Evolutionary conservation across 257 asterid species (phyloP).

Genomic region (Osmanthus fragrans): DNA sequence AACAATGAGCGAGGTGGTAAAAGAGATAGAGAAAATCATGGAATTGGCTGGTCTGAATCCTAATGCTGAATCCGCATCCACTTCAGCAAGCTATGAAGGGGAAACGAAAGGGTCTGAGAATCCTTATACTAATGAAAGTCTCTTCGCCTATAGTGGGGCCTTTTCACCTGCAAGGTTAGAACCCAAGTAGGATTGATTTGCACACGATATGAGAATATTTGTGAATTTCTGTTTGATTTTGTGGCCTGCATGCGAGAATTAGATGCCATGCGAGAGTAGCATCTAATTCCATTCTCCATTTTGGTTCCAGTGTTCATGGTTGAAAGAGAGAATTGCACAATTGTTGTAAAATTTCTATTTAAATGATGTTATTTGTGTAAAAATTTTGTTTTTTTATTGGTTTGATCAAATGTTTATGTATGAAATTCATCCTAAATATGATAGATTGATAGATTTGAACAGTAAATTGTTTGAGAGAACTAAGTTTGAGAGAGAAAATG

Average conservation of each 20-base stretch:
- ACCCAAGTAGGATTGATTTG: constrained; percentile 42
- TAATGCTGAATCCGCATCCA: constrained; percentile 66
- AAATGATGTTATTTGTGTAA: constrained; percentile 1
- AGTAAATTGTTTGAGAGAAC: not conserved
- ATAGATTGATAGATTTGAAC: not conserved
- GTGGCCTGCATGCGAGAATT: not conserved
- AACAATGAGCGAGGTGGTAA: constrained; percentile 77
- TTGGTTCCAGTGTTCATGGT: constrained; percentile 15
- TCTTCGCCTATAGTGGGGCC: constrained; percentile 55
- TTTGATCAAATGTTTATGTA: not conserved
- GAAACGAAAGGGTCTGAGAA: constrained; percentile 42
- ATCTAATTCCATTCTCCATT: not conserved
- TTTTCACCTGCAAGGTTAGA: constrained; percentile 45
- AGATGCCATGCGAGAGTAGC: not conserved
- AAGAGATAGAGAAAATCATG: constrained; percentile 77
- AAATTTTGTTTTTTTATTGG: not conserved
- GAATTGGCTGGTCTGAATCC: constrained; percentile 78
- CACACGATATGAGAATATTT: not conserved
- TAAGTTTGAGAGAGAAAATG: too few relatives aligned
- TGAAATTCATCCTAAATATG: not conserved
- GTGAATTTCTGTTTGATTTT: constrained; percentile 11
- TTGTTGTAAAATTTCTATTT: constrained; percentile 20
- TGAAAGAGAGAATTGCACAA: constrained; percentile 6
- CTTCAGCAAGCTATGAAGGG: constrained; percentile 69
- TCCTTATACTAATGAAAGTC: constrained; percentile 77